These are phyloP conservation scores for Porphyrellus cyaneotinctus DNA, from an alignment of 768 basidiomycete species.

Conservation along the genomic window DNA sequence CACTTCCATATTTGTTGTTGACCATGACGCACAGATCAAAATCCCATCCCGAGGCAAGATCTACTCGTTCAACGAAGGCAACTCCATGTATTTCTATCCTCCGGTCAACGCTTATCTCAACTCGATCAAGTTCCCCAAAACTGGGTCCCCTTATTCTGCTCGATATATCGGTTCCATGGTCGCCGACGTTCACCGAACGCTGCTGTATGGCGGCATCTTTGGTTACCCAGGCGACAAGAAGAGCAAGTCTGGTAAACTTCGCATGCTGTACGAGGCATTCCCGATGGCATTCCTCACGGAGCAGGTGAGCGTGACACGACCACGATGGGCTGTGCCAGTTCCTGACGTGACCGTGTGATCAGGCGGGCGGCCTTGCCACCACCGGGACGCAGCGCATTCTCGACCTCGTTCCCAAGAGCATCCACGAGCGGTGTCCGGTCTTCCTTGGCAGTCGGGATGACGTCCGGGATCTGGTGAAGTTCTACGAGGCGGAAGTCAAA, in stretches of 20 bases:
- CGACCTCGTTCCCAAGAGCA: conserved; percentile 80
- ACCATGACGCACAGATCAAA: conserved; percentile 56
- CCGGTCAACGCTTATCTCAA: conserved; percentile 81
- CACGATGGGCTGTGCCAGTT: background rate
- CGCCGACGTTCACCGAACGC: conserved; percentile 93
- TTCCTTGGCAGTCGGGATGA: conserved; percentile 94
- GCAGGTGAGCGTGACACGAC: conserved; percentile 55
- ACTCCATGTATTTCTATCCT: conserved; percentile 88
- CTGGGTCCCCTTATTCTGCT: conserved; percentile 79
- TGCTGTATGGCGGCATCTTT: conserved; percentile 97
- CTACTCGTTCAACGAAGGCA: conserved; percentile 99
- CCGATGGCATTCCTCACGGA: conserved; percentile 96
- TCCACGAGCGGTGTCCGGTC: conserved; percentile 90
- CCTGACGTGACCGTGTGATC: conserved; percentile 3
- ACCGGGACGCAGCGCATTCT: conserved; percentile 93
- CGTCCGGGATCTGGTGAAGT: conserved; percentile 84
- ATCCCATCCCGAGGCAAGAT: conserved; percentile 96
- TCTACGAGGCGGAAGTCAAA: conserved; percentile 51
- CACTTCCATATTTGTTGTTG: background rate
- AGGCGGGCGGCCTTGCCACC: conserved; percentile 96
- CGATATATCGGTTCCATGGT: conserved; percentile 99
- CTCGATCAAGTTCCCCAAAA: conserved; percentile 84
- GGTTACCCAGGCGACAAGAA: conserved; percentile 99
- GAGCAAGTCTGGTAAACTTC: conserved; percentile 91
- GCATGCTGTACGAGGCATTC: conserved; percentile 95